Evolutionary conservation across 192 early-diverging fungal species (phyloP).

Genomic region (Coemansia aciculifera): DNA sequence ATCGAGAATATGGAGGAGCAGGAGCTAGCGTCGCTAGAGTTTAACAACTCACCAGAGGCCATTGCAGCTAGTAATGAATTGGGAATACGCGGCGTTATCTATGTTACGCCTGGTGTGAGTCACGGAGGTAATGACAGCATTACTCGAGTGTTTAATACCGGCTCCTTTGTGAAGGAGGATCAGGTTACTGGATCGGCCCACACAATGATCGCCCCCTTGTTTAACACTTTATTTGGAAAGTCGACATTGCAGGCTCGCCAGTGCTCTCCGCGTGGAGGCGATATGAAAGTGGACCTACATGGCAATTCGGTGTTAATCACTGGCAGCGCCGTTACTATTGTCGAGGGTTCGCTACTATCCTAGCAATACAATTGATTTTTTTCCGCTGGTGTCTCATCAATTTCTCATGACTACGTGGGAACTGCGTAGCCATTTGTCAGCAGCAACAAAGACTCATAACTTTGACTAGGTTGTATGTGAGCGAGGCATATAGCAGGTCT

Average conservation of each 20-base stretch:
- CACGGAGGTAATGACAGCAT: constrained; percentile 17
- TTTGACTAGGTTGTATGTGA: too few relatives aligned
- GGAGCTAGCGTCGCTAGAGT: not conserved
- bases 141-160: constrained; percentile 32
- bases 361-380: not conserved
- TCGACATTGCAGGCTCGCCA: constrained; percentile 19
- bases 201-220: constrained; percentile 23
- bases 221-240: constrained; percentile 11
- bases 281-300: constrained; percentile 7
- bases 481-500: not conserved
- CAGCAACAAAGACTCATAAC: not conserved
- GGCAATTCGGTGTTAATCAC: constrained; percentile 12
- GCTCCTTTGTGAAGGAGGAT: constrained; percentile 26
- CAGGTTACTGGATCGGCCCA: constrained; percentile 41
- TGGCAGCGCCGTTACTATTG: constrained; percentile 20
- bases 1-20: constrained; percentile 3
- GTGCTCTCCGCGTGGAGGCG: constrained; percentile 28
- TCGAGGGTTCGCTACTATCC: constrained; percentile 12
- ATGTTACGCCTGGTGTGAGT: constrained; percentile 4
- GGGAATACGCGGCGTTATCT: constrained; percentile 11
- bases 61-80: constrained; percentile 4
- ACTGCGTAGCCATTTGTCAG: not conserved
- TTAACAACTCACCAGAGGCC: not conserved
- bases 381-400: constrained; percentile 2
- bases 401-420: not conserved